Percentiles rank a stretch among this genome's conserved stretches.
phyloP scores from a whole-genome alignment of 2,329 filamentous ascomycete species.

The Penicillium sp. region DNA sequence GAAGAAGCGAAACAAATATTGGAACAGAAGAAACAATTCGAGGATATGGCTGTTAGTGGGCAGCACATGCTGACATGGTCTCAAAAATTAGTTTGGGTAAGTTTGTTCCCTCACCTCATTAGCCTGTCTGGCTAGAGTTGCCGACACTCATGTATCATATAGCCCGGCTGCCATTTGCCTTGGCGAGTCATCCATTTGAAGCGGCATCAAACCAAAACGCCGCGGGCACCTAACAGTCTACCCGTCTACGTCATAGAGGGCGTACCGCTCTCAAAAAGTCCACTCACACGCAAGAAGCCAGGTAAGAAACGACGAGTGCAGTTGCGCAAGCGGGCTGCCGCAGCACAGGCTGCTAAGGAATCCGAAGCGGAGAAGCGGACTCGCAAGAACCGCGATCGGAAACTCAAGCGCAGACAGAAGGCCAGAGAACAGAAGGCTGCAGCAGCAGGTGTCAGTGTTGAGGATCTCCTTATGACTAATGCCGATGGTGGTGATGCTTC shows the following conservation, averaged over 20 bases:
- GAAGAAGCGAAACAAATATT: constrained; percentile 16
- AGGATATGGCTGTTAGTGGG: constrained; percentile 39
- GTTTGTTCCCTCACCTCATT: constrained; percentile 9
- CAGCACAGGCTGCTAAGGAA: constrained; percentile 33
- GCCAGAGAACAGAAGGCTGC: constrained; percentile 38
- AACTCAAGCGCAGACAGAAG: constrained; percentile 41
- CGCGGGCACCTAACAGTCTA: constrained; percentile 22
- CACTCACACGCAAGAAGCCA: constrained; percentile 40
- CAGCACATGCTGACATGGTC: constrained; percentile 33
- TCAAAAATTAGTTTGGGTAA: constrained; percentile 35
- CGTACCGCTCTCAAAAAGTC: constrained; percentile 23
- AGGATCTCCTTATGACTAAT: constrained; percentile 18
- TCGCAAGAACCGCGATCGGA: constrained; percentile 41
- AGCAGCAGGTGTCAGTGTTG: constrained; percentile 19
- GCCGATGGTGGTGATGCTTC: constrained; percentile 18
- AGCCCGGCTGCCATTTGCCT: constrained; percentile 44
- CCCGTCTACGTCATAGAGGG: constrained; percentile 24
- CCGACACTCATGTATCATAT: not conserved
- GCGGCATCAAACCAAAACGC: constrained; percentile 32
- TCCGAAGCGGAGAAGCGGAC: constrained; percentile 41
- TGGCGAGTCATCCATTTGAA: constrained; percentile 44
- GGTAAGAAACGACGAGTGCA: constrained; percentile 46
- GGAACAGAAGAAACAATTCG: constrained; percentile 32
- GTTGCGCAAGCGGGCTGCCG: constrained; percentile 36
- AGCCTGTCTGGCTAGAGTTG: not conserved